phyloP scores from a whole-genome alignment of 2,329 filamentous ascomycete species.

The Nigrospora osmanthi region DNA sequence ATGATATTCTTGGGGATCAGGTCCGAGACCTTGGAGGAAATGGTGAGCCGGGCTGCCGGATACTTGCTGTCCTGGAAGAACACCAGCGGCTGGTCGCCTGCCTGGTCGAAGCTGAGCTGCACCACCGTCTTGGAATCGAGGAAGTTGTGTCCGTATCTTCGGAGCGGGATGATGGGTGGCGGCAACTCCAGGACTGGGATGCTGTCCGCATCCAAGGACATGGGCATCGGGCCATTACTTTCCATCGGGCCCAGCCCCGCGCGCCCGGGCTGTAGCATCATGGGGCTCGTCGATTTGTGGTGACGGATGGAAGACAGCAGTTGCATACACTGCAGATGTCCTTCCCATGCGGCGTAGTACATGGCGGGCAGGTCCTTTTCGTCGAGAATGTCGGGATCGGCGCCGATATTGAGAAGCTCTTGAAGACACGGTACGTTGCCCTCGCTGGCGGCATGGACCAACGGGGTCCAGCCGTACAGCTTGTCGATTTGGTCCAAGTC shows the following conservation, averaged over 20 bases:
- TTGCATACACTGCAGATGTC: conserved; percentile 89
- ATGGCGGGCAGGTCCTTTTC: conserved; percentile 91
- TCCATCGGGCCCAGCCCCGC: conserved; percentile 32
- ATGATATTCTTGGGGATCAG: conserved; percentile 95
- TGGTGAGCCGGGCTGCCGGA: conserved; percentile 86
- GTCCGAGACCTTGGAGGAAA: conserved; percentile 93
- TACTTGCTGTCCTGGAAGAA: conserved; percentile 98
- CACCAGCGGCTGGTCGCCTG: conserved; percentile 67
- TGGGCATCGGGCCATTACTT: conserved; percentile 44
- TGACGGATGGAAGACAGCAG: conserved; percentile 60
- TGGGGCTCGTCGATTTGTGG: conserved; percentile 32
- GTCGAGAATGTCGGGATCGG: conserved; percentile 71
- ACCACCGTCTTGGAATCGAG: conserved; percentile 95
- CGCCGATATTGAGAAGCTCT: conserved; percentile 71
- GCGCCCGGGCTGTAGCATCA: conserved; percentile 24
- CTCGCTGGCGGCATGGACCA: conserved; percentile 94
- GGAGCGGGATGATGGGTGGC: conserved; percentile 89
- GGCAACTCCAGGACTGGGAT: conserved; percentile 90
- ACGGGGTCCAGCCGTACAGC: conserved; percentile 92
- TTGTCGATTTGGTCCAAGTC: conserved; percentile 91
- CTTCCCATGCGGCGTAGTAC: conserved; percentile 99
- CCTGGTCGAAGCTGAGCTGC: conserved; percentile 80
- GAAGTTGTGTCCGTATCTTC: conserved; percentile 97
- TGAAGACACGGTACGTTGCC: conserved; percentile 85
- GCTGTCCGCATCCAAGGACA: conserved; percentile 72